Evolutionary conservation across 345 rosid species (phyloP), one percentile per base, ranked within the genome.

Genomic region (Sisymbrium altissimum): DNA sequence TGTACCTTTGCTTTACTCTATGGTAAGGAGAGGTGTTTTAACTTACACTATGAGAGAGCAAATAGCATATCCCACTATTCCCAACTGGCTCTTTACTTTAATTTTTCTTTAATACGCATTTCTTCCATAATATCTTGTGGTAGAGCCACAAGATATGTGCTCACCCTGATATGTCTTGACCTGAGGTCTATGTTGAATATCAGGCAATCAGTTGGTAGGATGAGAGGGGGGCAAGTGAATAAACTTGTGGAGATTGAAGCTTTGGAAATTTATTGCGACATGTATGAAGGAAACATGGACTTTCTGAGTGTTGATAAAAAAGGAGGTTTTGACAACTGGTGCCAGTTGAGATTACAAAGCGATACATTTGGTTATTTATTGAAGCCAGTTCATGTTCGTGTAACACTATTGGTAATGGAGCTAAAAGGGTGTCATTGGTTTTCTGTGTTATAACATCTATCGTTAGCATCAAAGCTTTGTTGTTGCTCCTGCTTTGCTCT

Each of bases 201-300:
- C 69, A 72, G 77, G 79, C 39, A 67, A 32, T 63, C 75, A 19
- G 48, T 83, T 78, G 84, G 68, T 48, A 84, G 78, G 83, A 54
- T 79, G 73, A 81, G 81, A 78, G 92, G 87, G 59, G 85, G 82
- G 29, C 91, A 87, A 82, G 96, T 84, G 61, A 84, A 84, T 83
- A 88, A 89, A 86, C 80, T 64, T 40, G 84, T 84, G 49, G 89
- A 89, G 80, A 78, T 89, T 75, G 80, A 82, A 79, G 97, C 83
- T 64, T 75, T 93, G 81, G 96, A 82, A 79, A 79, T 91, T 73
- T 91, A 88, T 84, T 93, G 92, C 79, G 74, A 82, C 79, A 79
- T 81, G 40, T 77, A 65, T 71, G 70, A 84, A 49, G 86, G 75
- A 67, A 69, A 62, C 80, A 55, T 30, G 33, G 79, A 85, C 71